Conservation (phyloP, 116 monocot species). For the Posidonia oceanica region DNA sequence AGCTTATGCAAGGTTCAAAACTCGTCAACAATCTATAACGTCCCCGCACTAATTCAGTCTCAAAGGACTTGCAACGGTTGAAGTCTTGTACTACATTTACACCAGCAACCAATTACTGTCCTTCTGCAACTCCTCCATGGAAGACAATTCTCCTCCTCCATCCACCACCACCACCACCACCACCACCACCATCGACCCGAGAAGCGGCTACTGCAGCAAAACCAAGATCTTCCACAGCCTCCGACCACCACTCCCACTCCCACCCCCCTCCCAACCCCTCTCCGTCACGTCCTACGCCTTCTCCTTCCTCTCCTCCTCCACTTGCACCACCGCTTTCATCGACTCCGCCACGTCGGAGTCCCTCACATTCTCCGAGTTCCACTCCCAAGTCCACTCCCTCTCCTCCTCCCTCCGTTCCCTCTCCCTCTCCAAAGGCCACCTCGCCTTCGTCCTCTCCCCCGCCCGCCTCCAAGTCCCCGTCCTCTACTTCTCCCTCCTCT, state of each 20-base stretch:
- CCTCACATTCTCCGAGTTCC: not conserved
- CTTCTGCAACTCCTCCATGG: no score
- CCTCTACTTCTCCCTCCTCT: slow-evolving; percentile 22
- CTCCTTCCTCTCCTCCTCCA: slow-evolving; percentile 4
- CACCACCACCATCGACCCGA: slow-evolving; percentile 8
- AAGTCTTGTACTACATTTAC: no score
- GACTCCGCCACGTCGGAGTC: not conserved
- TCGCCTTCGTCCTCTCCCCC: slow-evolving; percentile 48
- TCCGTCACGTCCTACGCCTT: slow-evolving; percentile 8
- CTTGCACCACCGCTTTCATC: not conserved
- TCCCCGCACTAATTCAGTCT: no score
- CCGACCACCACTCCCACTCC: not conserved
- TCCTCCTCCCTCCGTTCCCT: slow-evolving; percentile 2
- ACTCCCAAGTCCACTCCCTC: not conserved
- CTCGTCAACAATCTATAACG: no score
- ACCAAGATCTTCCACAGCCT: slow-evolving; percentile 18
- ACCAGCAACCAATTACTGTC: no score
- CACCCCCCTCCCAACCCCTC: not conserved
- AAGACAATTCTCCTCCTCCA: no score
- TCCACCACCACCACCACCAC: no score
- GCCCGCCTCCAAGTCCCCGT: slow-evolving; percentile 27
- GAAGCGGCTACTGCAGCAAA: slow-evolving; percentile 11
- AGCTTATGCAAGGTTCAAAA: no score
- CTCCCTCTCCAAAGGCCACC: slow-evolving; percentile 22
- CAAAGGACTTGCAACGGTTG: no score